Evolutionary conservation across 2,329 filamentous ascomycete species (phyloP), one percentile per base, ranked within the genome.

Genomic region (Plectosphaerella cucumerina): DNA sequence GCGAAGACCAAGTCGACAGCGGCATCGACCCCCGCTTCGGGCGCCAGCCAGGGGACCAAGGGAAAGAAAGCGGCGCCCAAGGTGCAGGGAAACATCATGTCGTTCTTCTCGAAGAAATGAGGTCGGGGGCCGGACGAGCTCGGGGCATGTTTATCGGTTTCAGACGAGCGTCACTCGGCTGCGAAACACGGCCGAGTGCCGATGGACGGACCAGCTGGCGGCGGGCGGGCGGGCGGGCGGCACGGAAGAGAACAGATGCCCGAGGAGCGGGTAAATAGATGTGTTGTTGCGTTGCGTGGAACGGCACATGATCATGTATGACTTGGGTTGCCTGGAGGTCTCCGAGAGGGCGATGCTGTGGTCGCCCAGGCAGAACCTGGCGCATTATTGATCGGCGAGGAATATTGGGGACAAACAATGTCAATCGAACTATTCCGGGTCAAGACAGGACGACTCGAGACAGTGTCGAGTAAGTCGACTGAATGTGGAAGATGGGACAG

Each of bases 101-200:
- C 86, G 1, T 96, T 96, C 70, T 96, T 96, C 68, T 79, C 80
- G 41, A 96, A 95, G 74, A 94, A 91, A 62, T 88, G 49, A 62
- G 50, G 6, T 6, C 18, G 8, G 20, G 22, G 42, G 14, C 26
- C 3, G 12, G 23, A 11, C 26, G 26, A 31, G 26, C 26, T 31
- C 26, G 26, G 26, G 26, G 26, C 26, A 31, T 31, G 26, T 31
- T 31, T 8, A 10, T 31, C 15, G 11, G n/a, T 42, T 42, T 42
- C 39, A 42, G 10, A 42, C 39, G 39, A 42, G 39, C 39, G 18
- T 42, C 39, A 42, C 18, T 12, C 18, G n/a, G 39, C 39, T 12
- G 17, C 39, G 39, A 42, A 42, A 42, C 39, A 18, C 14, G 10
- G 39, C 39, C 39, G 39, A 42, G 39, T 42, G 10, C 39, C 39